Evolutionary conservation across 2,329 filamentous ascomycete species (phyloP), one percentile per base, ranked within the genome.

Genomic region (Penicillium thymicola): DNA sequence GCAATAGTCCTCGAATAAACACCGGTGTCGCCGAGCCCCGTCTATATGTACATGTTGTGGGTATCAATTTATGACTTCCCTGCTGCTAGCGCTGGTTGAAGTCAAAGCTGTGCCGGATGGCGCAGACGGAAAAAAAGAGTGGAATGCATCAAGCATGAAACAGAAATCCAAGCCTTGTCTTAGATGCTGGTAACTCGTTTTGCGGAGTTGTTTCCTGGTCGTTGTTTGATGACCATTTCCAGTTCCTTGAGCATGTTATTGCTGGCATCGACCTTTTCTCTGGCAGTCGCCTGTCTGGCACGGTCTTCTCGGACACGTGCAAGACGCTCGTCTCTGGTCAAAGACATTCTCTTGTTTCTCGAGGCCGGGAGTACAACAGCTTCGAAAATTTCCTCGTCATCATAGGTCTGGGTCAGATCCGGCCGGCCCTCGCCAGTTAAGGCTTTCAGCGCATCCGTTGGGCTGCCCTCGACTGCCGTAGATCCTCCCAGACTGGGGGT

Each of bases 171-270:
- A 49, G 37, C 16, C 34, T 51, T 34, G 23, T n/a, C 47, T 75
- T 62, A 79, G 50, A 79, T 73, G 56, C 75, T 78, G 25, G 76
- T 77, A 48, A 79, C 71, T 53, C 77, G 65, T 60, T 76, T 75
- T 16, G 72, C 73, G 23, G 67, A 69, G n/a, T 65, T 64, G n/a
- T 66, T 65, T 43, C 69, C 72, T 18, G 81, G 79, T 57, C 81
- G 73, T 64, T 84, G 75, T 64, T 83, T 85, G 71, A 97, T 95
- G 58, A 99, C 86, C 60, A 90, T 93, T 77, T 97, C 91, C 57
- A 99, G 81, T 76, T 99, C 94, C 61, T 89, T 87, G 61, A 99
- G 82, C 90, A 99, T 96, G 65, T 89, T 90, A 42, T 87, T 89
- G 61, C 86, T 95, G 11, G 90, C 89, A 60, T 97, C 91, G 43